Evolutionary conservation across 225 moss, liverwort and hornwort genomes (phyloP).

Genomic region (Lunularia cruciata): DNA sequence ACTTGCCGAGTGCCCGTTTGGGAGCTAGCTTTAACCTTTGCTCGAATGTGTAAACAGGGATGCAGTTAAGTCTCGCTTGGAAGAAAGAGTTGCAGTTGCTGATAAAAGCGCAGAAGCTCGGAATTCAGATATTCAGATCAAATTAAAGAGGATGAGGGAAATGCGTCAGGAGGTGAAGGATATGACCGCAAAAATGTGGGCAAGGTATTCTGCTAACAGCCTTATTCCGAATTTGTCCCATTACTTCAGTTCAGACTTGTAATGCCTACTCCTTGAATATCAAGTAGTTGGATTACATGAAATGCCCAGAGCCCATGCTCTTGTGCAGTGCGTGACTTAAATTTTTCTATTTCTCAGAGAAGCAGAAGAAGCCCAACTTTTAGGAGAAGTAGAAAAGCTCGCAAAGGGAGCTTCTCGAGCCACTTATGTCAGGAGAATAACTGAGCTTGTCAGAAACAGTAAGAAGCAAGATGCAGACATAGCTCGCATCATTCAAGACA

Average conservation of each 20-base stretch:
- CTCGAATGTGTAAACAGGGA: constrained; percentile 30
- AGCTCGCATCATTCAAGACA: constrained; percentile 78
- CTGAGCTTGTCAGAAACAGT: constrained; percentile 96
- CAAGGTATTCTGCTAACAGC: constrained; percentile 32
- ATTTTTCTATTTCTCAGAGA: constrained; percentile 24
- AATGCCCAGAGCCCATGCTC: no score
- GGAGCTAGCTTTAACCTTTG: neutral
- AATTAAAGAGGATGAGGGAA: constrained; percentile 40
- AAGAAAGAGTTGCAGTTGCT: constrained; percentile 40
- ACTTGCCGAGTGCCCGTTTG: neutral
- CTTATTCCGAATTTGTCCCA: no score
- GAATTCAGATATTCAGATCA: constrained; percentile 41
- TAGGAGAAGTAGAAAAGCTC: constrained; percentile 55
- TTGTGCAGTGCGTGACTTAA: no score
- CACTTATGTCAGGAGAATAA: constrained; percentile 82
- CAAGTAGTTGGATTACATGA: no score
- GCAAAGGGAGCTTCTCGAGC: constrained; percentile 61
- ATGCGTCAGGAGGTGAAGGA: constrained; percentile 51
- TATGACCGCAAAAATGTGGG: constrained; percentile 46
- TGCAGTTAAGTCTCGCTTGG: constrained; percentile 32
- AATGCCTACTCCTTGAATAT: no score
- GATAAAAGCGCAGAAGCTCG: constrained; percentile 39
- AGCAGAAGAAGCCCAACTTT: constrained; percentile 43
- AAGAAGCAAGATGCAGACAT: constrained; percentile 98
- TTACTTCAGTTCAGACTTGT: no score